Conservation (phyloP, 2,329 filamentous ascomycete genomes). For the Penicillium concentricum region DNA sequence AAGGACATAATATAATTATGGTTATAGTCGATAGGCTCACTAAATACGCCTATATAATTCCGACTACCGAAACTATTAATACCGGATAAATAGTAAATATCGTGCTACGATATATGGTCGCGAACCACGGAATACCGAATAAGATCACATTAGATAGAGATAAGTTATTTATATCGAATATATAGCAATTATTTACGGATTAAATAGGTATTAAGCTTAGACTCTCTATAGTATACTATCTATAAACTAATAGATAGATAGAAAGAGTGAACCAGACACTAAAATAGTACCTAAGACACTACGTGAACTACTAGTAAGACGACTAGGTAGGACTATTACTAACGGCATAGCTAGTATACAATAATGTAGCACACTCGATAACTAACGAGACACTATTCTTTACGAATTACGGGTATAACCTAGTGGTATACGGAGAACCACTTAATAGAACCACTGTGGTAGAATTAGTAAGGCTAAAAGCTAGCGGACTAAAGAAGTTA, state of each 20-base stretch:
- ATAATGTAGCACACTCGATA: background rate
- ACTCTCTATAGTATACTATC: background rate
- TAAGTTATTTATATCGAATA: background rate
- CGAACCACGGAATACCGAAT: background rate
- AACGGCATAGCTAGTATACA: background rate
- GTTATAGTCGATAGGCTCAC: background rate
- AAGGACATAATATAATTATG: background rate
- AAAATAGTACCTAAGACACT: background rate
- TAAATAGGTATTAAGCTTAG: too few species aligned
- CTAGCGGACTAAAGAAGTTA: background rate
- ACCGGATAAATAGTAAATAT: background rate
- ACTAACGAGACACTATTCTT: too few species aligned
- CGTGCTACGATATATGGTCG: background rate
- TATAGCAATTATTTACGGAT: background rate
- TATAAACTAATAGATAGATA: background rate
- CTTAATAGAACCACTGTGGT: too few species aligned
- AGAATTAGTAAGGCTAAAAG: background rate
- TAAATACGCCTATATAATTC: background rate
- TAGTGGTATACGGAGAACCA: fast-evolving
- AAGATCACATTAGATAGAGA: background rate
- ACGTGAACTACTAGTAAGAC: background rate
- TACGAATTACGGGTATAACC: too few species aligned
- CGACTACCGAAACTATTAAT: background rate
- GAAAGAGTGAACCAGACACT: background rate
- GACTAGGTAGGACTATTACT: background rate